A percentile compares a stretch with the other conserved stretches of the same genome.
Evolutionary conservation across 345 rosid genomes (phyloP).

Genomic region (Salix arbutifolia): DNA sequence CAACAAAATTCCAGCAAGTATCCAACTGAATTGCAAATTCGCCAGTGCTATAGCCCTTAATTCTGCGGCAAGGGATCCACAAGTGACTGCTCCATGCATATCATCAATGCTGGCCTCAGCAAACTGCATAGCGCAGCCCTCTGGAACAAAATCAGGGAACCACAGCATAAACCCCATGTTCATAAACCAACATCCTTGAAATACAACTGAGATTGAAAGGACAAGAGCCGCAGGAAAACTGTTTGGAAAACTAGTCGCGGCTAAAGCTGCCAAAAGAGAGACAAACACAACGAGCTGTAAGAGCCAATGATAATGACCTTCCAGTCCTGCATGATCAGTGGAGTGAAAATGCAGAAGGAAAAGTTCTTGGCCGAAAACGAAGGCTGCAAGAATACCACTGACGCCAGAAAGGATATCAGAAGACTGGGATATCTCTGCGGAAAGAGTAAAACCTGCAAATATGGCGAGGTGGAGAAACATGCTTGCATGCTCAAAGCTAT

Average conservation of each 20-base stretch:
- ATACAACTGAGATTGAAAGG: constrained; percentile 58
- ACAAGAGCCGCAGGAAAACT: constrained; percentile 53
- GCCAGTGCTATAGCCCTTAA: constrained; percentile 68
- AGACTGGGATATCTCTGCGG: constrained; percentile 44
- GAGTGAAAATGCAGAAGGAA: constrained; percentile 89
- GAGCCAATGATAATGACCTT: constrained; percentile 90
- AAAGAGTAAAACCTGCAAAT: constrained; percentile 63
- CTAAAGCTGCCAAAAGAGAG: constrained; percentile 53
- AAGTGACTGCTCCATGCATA: constrained; percentile 55
- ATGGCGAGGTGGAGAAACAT: constrained; percentile 79
- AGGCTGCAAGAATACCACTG: constrained; percentile 55
- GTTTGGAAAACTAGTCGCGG: constrained; percentile 42
- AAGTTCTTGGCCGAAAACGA: constrained; percentile 71
- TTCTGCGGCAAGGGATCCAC: constrained; percentile 55
- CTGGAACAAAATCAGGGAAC: constrained; percentile 60
- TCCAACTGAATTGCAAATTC: constrained; percentile 94
- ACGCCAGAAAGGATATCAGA: constrained; percentile 46
- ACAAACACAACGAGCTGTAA: constrained; percentile 66
- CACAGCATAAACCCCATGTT: constrained; percentile 89
- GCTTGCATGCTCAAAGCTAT: constrained; percentile 74
- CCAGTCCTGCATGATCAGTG: constrained; percentile 73
- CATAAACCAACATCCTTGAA: constrained; percentile 84
- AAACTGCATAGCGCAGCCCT: constrained; percentile 49
- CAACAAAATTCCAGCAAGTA: constrained; percentile 52
- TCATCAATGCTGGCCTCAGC: constrained; percentile 17